phyloP scores from a whole-genome alignment of 108 stramenopile genomes.

The Nitzschia sp. region DNA sequence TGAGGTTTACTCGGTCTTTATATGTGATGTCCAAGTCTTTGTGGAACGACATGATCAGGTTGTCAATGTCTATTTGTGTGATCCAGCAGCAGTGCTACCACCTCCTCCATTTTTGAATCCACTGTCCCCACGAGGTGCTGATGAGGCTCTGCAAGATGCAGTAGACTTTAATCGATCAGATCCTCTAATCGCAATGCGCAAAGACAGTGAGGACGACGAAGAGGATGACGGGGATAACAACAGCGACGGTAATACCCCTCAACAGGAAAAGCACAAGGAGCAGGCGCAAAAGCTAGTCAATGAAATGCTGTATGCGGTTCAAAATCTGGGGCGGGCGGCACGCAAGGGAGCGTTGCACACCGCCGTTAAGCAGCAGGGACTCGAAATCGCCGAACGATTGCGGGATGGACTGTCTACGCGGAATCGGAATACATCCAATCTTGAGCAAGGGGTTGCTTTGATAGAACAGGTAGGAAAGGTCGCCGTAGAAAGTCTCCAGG shows the following conservation, averaged over 20 bases:
- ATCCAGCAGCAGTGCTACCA: conserved; percentile 40
- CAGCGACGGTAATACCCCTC: neutral
- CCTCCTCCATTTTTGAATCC: conserved; percentile 26
- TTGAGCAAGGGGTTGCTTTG: conserved; percentile 51
- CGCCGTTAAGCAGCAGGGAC: conserved; percentile 43
- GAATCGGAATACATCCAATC: conserved; percentile 27
- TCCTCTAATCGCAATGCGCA: neutral
- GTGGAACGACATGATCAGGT: conserved; percentile 55
- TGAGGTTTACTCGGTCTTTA: conserved; percentile 45
- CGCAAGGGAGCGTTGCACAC: conserved; percentile 33
- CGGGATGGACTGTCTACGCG: conserved; percentile 32
- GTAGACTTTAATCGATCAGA: conserved; percentile 2
- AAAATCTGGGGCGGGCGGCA: conserved; percentile 50
- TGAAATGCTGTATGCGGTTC: conserved; percentile 52
- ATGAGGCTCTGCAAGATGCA: neutral
- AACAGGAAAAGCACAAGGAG: conserved; percentile 23
- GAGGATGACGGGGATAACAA: neutral
- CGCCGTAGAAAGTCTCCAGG: conserved; percentile 35
- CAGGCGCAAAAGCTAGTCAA: conserved; percentile 54
- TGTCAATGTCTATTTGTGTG: conserved; percentile 60
- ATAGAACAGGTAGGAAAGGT: conserved; percentile 54
- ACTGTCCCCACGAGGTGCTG: neutral
- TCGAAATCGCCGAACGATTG: conserved; percentile 36
- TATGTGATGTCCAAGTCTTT: conserved; percentile 64
- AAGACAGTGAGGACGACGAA: neutral